Evolutionary conservation across 2,329 filamentous ascomycete species (phyloP).

Genomic region (Didymella keratinophila): DNA sequence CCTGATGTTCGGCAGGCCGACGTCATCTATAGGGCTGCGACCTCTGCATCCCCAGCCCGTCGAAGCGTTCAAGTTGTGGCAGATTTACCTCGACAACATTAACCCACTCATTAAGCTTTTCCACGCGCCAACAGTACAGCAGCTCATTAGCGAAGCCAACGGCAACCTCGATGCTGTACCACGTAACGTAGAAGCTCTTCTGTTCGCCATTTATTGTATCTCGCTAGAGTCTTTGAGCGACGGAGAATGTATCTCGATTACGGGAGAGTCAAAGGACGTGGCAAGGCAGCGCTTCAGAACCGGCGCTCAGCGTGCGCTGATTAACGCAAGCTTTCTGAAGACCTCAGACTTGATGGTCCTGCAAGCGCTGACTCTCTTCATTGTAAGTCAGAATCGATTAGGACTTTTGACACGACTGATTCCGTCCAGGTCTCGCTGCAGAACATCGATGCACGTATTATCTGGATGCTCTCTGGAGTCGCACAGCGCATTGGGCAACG

Average conservation of each 20-base stretch:
- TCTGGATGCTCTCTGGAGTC: conserved; percentile 71
- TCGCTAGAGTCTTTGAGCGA: conserved; percentile 62
- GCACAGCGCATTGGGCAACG: conserved; percentile 67
- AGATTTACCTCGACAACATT: conserved; percentile 75
- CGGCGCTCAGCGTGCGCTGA: conserved; percentile 69
- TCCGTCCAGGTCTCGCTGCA: conserved; percentile 53
- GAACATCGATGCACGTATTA: conserved; percentile 60
- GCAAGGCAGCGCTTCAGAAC: conserved; percentile 64
- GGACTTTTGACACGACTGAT: background rate
- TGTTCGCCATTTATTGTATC: conserved; percentile 46
- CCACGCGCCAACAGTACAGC: conserved; percentile 74
- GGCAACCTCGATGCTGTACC: conserved; percentile 64
- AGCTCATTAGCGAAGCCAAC: conserved; percentile 69
- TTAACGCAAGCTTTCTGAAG: conserved; percentile 72
- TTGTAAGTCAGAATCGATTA: conserved; percentile 57
- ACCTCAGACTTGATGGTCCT: conserved; percentile 70
- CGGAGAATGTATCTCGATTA: conserved; percentile 60
- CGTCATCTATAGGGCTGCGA: conserved; percentile 24
- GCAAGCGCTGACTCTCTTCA: conserved; percentile 72
- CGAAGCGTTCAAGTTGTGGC: conserved; percentile 76
- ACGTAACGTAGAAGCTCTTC: conserved; percentile 64
- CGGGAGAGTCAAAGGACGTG: conserved; percentile 62
- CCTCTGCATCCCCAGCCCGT: conserved; percentile 68
- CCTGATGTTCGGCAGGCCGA: conserved; percentile 32
- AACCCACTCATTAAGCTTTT: conserved; percentile 77